Conservation (phyloP, 352 stramenopile genomes). For the Nothophytophthora sp. region DNA sequence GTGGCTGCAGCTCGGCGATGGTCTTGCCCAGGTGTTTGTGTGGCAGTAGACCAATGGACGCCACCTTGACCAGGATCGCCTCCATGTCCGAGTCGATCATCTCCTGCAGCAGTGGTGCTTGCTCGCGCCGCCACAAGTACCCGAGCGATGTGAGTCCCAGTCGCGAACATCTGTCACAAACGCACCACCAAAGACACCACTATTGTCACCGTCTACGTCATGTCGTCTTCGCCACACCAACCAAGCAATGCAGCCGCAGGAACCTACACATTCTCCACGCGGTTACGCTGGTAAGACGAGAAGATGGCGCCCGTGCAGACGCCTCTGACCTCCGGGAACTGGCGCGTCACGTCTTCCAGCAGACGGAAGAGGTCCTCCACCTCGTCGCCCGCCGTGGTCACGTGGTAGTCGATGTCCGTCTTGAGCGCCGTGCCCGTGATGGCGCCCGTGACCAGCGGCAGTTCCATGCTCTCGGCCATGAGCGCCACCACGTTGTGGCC, state of each 20-base stretch:
- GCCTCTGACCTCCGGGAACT: constrained; percentile 89
- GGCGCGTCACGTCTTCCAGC: constrained; percentile 78
- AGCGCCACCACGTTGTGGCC: constrained; percentile 92
- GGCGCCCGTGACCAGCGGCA: constrained; percentile 90
- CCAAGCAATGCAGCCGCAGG: constrained; percentile 12
- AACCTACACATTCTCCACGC: constrained; percentile 95
- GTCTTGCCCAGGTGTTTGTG: constrained; percentile 85
- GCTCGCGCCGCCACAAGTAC: constrained; percentile 96
- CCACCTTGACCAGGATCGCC: constrained; percentile 97
- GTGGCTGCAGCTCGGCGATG: constrained; percentile 83
- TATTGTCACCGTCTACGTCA: no score
- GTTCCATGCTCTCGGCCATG: constrained; percentile 95
- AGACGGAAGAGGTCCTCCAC: constrained; percentile 97
- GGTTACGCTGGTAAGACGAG: constrained; percentile 98
- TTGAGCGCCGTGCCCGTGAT: constrained; percentile 82
- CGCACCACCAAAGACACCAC: background rate
- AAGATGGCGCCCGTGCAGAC: constrained; percentile 98
- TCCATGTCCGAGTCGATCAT: constrained; percentile 96
- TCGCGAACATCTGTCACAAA: constrained; percentile 78
- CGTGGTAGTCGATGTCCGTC: constrained; percentile 87
- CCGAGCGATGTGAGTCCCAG: constrained; percentile 95
- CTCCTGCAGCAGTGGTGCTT: constrained; percentile 92
- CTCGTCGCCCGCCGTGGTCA: constrained; percentile 90
- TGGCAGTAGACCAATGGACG: constrained; percentile 91
- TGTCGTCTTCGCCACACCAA: no score